A percentile compares a stretch with the other conserved stretches of the same genome.
phyloP scores from a whole-genome alignment of 805 yeast species.

The Pichia kluyveri region DNA sequence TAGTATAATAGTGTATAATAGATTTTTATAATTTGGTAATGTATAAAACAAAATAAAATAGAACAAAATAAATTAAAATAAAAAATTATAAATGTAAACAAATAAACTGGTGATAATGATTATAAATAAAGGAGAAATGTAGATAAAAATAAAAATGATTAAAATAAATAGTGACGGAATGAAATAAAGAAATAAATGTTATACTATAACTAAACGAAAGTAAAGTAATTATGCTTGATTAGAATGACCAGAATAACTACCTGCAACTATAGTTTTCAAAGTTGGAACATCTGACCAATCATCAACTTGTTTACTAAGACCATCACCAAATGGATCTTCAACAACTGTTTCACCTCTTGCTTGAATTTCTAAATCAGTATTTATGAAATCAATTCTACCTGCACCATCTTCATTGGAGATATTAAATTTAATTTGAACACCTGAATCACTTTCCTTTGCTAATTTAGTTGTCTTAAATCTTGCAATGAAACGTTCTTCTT shows the following conservation, averaged over 20 bases:
- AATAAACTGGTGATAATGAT: too few species aligned
- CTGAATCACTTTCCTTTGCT: constrained; percentile 66
- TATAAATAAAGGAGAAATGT: not conserved
- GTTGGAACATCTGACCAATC: constrained; percentile 34
- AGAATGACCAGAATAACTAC: constrained; percentile 37
- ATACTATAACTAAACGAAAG: not conserved
- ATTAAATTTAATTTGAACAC: constrained; percentile 63
- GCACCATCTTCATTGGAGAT: constrained; percentile 36
- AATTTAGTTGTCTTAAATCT: constrained; percentile 70
- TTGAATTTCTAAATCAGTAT: constrained; percentile 28
- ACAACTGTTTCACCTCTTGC: constrained; percentile 18
- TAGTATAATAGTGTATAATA: not conserved
- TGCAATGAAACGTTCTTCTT: constrained; percentile 69
- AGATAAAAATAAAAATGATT: too few species aligned
- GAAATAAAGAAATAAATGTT: not conserved
- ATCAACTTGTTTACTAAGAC: constrained; percentile 9
- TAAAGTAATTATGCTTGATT: not conserved
- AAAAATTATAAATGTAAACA: not conserved
- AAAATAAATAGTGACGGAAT: too few species aligned
- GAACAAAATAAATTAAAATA: not conserved
- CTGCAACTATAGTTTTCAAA: constrained; percentile 39
- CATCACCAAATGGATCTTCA: constrained; percentile 29
- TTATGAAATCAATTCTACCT: constrained; percentile 32
- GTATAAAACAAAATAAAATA: not conserved
- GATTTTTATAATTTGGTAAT: not conserved